A percentile compares a stretch with the other conserved stretches of the same genome.
Conservation (phyloP, 441 rosid genomes). For the Pelargonium cotyledonis region DNA sequence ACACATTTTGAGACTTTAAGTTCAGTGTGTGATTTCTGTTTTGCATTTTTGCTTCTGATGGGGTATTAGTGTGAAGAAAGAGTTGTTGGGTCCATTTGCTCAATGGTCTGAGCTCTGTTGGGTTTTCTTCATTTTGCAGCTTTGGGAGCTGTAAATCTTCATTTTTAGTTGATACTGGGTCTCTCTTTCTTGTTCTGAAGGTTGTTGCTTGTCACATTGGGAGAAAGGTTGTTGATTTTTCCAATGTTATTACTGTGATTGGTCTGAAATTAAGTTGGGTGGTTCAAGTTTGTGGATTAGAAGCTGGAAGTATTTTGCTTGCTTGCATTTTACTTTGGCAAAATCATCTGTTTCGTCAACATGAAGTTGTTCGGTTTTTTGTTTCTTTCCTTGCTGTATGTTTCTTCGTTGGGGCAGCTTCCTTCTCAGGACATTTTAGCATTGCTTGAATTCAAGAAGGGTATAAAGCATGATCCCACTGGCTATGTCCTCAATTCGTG, state of each 20-base stretch:
- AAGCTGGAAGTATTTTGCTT: slow-evolving; percentile 20
- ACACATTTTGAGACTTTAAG: slow-evolving; percentile 14
- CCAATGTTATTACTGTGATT: slow-evolving; percentile 13
- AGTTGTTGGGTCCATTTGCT: slow-evolving; percentile 6
- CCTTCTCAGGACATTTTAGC: slow-evolving; percentile 94
- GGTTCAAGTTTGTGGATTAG: slow-evolving; percentile 20
- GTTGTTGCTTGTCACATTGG: slow-evolving; percentile 11
- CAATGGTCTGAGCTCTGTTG: slow-evolving; percentile 18
- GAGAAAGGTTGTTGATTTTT: slow-evolving; percentile 13
- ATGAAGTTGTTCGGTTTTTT: slow-evolving; percentile 53
- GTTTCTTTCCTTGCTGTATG: slow-evolving; percentile 38
- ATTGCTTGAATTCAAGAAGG: slow-evolving; percentile 90
- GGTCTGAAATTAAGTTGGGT: slow-evolving; percentile 1
- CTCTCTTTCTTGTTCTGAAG: slow-evolving; percentile 16
- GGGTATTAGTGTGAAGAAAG: slow-evolving; percentile 15
- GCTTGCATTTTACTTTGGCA: slow-evolving; percentile 14
- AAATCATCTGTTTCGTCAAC: slow-evolving; percentile 11
- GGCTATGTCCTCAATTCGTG: slow-evolving; percentile 87
- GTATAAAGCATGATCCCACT: slow-evolving; percentile 85
- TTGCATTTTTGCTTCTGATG: slow-evolving; percentile 7
- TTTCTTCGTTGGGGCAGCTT: slow-evolving; percentile 74
- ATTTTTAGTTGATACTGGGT: slow-evolving; percentile 8
- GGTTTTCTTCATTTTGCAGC: slow-evolving; percentile 15
- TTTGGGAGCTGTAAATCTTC: slow-evolving; percentile 11
- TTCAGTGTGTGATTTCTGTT: slow-evolving; percentile 10